Base-by-base conservation (phyloP, 1,284 basidiomycete genomes). In the Vanrija sp. region DNA sequence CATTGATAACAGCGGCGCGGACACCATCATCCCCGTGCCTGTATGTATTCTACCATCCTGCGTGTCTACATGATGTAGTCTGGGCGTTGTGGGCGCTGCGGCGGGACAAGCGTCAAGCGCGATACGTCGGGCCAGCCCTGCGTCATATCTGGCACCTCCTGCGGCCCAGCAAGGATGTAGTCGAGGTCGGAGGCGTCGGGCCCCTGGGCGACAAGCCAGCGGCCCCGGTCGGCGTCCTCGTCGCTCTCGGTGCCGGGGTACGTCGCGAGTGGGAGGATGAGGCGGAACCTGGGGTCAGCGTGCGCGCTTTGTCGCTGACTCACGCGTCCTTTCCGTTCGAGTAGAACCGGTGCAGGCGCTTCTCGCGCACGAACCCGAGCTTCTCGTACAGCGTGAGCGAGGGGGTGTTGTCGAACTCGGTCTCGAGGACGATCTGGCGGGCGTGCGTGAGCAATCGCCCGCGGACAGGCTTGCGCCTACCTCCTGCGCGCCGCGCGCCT, bases 281-380 rank as follows among this genome's bases (percentile, higher is more conserved):
- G 65, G 5, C 71, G 65, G 51, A 66, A 72, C 3, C 71, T 72
- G 47, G 6, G 40, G 15, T 52, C 45, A 57, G 42, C 38, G 46
- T 28, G 40, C 23, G 16, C 43, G n/a, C 2, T 19, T 2, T 38
- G 28, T 46, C 9, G n/a, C 15, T 2, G 3, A 72, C 76, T 65
- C 55, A 77, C 75, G 75, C 77, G 52, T 78, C 77, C 55, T 78
- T 77, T 16, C 72, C 72, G 69, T 98, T 98, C 65, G 98, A 83
- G 72, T 99, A 98, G 78, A 98, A 99, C 3, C 94, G 83, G 72
- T 87, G 87, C 12, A 99, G 81, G 1, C 95, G 84, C 74, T 98
- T 98, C 79, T 98, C 95, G 46, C 91, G 84, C 25, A 98, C 87
- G 76, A 99, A 99, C 0, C 96, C 95, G 23, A 98, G 82, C 2